Conservation (phyloP, 75 land plant genomes). For the Isoetes taiwanensis region DNA sequence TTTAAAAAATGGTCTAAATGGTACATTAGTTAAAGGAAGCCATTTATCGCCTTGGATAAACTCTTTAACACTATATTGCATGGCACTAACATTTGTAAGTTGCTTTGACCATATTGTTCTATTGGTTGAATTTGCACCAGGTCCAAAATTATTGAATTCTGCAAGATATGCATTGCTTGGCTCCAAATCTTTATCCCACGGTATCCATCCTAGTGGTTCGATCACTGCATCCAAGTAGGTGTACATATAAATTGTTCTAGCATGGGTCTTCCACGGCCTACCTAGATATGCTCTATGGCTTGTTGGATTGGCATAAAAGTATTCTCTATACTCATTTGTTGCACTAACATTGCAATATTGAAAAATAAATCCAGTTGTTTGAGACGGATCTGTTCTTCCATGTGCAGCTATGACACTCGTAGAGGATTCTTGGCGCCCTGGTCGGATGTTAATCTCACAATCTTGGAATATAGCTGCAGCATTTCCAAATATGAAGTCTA, state of each 20-base stretch:
- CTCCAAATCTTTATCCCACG: background rate
- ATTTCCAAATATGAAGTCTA: slow-evolving; percentile 77
- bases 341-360: background rate
- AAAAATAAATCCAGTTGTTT: slow-evolving; percentile 2
- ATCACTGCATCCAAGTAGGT: background rate
- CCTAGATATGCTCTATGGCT: background rate
- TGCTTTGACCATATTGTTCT: slow-evolving; percentile 1
- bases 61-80: slow-evolving; percentile 14
- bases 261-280: background rate
- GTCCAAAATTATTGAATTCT: slow-evolving; percentile 13
- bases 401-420: slow-evolving; percentile 32
- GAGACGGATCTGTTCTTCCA: slow-evolving; percentile 6
- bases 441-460: slow-evolving; percentile 21
- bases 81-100: slow-evolving; percentile 6
- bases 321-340: no score
- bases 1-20: no score
- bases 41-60: slow-evolving; percentile 24
- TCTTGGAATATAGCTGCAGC: slow-evolving; percentile 49
- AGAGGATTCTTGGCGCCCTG: slow-evolving; percentile 12
- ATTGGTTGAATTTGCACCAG: no score
- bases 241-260: background rate
- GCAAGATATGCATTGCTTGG: background rate
- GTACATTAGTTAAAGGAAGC: slow-evolving; percentile 12
- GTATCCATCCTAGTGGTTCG: background rate
- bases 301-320: background rate